Conservation (phyloP, 2,329 filamentous ascomycete species). For the Hyphodiscus sp. region DNA sequence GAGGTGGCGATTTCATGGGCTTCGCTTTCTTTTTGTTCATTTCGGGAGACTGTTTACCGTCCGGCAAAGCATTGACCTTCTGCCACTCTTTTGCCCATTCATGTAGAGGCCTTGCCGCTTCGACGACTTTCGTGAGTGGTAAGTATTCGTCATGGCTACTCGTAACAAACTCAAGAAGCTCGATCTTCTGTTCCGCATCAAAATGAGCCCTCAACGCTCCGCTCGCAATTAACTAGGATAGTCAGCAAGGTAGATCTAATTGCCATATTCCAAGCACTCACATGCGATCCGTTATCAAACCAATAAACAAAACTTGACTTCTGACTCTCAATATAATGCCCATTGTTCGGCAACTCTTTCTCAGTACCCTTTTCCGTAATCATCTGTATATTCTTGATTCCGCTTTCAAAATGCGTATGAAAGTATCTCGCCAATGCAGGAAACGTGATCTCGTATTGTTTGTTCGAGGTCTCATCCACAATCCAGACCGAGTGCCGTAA, state of each 20-base stretch:
- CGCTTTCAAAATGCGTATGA: conserved; percentile 80
- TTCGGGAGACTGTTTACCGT: conserved; percentile 55
- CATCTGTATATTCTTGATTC: conserved; percentile 79
- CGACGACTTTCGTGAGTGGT: conserved; percentile 58
- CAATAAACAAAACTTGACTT: conserved; percentile 82
- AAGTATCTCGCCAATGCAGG: conserved; percentile 84
- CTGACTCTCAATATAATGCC: conserved; percentile 67
- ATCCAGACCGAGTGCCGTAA: conserved; percentile 66
- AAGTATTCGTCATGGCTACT: conserved; percentile 76
- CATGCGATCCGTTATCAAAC: conserved; percentile 78
- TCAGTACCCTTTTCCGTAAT: conserved; percentile 65
- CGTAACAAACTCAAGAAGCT: conserved; percentile 77
- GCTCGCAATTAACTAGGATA: conserved; percentile 61
- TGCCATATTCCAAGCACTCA: conserved; percentile 38
- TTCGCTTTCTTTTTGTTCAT: conserved; percentile 63
- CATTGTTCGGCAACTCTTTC: conserved; percentile 51
- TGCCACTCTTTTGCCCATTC: conserved; percentile 62
- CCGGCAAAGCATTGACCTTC: conserved; percentile 46
- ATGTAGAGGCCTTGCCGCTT: conserved; percentile 55
- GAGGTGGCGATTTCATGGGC: conserved; percentile 52
- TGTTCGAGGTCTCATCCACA: conserved; percentile 54
- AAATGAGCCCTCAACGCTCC: conserved; percentile 76
- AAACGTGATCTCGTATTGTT: conserved; percentile 80
- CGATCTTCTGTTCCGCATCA: conserved; percentile 71
- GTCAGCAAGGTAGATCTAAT: conserved; percentile 24